Conservation (phyloP, 805 yeast genomes). For the Hemisphaericaspora nanyangensis region DNA sequence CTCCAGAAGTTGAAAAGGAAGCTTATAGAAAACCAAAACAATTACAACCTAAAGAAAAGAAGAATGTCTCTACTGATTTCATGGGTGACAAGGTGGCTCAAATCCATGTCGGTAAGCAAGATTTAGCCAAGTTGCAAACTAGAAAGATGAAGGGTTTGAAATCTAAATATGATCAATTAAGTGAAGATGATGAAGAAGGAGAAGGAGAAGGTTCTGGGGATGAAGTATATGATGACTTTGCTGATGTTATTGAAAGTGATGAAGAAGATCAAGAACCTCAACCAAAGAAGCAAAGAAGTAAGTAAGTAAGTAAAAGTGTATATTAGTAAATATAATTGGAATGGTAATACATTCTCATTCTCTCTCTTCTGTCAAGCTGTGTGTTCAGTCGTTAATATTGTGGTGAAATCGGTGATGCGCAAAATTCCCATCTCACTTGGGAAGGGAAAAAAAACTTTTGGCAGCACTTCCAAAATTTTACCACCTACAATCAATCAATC, state of each 20-base stretch:
- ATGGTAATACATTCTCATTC: too few species aligned
- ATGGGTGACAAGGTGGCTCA: slow-evolving; percentile 98
- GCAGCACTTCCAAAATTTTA: too few species aligned
- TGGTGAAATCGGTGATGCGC: too few species aligned
- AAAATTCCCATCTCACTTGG: too few species aligned
- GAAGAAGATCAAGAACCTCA: slow-evolving; percentile 20
- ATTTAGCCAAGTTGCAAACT: slow-evolving; percentile 83
- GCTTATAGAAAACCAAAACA: slow-evolving; percentile 80
- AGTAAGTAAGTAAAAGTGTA: background rate
- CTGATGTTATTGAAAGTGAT: slow-evolving; percentile 14
- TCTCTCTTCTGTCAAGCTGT: too few species aligned
- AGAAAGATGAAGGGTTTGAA: slow-evolving; percentile 98
- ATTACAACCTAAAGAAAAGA: slow-evolving; percentile 74
- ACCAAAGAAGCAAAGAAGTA: slow-evolving; percentile 30
- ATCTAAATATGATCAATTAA: slow-evolving; percentile 75
- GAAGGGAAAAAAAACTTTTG: too few species aligned
- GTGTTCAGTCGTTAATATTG: too few species aligned
- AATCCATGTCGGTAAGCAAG: slow-evolving; percentile 95
- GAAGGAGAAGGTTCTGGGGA: slow-evolving; percentile 10
- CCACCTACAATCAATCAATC: too few species aligned
- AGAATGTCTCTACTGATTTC: slow-evolving; percentile 81
- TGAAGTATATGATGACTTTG: slow-evolving; percentile 8
- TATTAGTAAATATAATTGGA: too few species aligned
- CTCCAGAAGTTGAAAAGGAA: slow-evolving; percentile 86
- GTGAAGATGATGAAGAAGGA: slow-evolving; percentile 52